Base-by-base conservation (phyloP, 148 eudicot species). In the Rhododendron williamsianum region DNA sequence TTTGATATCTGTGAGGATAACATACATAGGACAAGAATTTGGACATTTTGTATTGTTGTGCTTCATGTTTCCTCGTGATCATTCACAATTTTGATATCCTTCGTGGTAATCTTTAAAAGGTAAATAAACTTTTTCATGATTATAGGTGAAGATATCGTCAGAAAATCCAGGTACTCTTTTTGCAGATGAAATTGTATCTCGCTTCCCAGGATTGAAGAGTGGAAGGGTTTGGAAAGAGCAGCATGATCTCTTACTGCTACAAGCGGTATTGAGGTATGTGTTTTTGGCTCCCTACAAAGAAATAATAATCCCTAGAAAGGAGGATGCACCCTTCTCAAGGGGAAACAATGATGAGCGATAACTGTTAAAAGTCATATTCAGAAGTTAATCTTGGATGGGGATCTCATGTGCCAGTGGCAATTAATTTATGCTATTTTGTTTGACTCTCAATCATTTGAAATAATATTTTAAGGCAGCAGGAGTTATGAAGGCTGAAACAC, bases 221-320 rank as follows among this genome's bases (percentile, higher is more conserved):
- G 98, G 95, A 89, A 93, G 92, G 87, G 43, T 91, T 80, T 97
- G 99, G 99, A 95, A 91, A 90, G 91, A 89, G 77, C 92, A 91
- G 83, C 98, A 97, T 88, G 99, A 97, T 84, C 87, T 87, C 67
- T 60, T 88, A 81, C 91, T 97, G 30, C 90, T 97, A 36, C 94
- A 92, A 9, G 99, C 98, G 36, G 94, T 95, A 58, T 82, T 93
- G 71, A 97, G 92, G 99, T 97, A 97, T 58, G 91, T 87, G 27
- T 78, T 23, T 81, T 38, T 43, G 16, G 35, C 63, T n/a, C 9
- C 54, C 35, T 48, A 7, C 65, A 41, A 65, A 21, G 25, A 51
- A 81, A 19, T 11, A 15, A n/a, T 21, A 19, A 16, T 60, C 21
- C 12, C 38, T 7, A 51, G 82, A 80, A 48, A 78, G 36, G 41